Conservation (phyloP, 2,329 filamentous ascomycete species). For the Leptosphaerulina australis region DNA sequence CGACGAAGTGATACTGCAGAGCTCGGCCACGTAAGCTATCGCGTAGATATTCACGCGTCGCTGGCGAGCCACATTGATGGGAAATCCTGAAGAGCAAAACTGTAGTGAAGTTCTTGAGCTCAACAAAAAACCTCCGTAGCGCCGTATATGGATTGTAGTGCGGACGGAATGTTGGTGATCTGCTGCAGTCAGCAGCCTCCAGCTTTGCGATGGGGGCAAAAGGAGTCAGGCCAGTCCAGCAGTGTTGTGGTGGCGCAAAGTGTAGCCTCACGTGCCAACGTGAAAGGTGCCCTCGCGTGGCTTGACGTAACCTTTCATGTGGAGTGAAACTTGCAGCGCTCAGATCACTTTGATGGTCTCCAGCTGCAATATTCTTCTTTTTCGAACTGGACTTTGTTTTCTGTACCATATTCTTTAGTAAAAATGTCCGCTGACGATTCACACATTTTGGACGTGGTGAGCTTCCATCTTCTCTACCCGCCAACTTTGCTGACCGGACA, state of each 20-base stretch:
- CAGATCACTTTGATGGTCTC: neutral
- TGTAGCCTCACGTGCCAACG: conserved; percentile 14
- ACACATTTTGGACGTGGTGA: conserved; percentile 77
- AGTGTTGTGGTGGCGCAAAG: conserved; percentile 21
- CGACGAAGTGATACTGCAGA: conserved; percentile 21
- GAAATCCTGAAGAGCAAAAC: conserved; percentile 10
- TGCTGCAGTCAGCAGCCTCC: conserved; percentile 24
- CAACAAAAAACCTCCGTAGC: conserved; percentile 7
- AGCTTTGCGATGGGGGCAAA: conserved; percentile 16
- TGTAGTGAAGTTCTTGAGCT: neutral
- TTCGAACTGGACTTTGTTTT: neutral
- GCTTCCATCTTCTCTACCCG: conserved; percentile 39
- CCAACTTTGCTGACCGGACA: conserved; percentile 25
- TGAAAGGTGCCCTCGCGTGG: neutral
- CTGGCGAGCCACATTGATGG: conserved; percentile 17
- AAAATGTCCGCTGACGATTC: conserved; percentile 79
- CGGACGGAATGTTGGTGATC: conserved; percentile 17
- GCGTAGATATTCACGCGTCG: conserved; percentile 32
- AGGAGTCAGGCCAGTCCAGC: conserved; percentile 20
- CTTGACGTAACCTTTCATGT: conserved; percentile 11
- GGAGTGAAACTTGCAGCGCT: conserved; percentile 2
- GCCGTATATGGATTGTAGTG: conserved; percentile 12
- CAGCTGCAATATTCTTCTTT: neutral
- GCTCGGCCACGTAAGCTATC: conserved; percentile 34
- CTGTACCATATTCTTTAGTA: neutral